A percentile compares a stretch with the other conserved stretches of the same genome.
Evolutionary conservation across 2,329 filamentous ascomycete species (phyloP).

Genomic region (Ophiognomonia clavigignenti-juglandacearum): DNA sequence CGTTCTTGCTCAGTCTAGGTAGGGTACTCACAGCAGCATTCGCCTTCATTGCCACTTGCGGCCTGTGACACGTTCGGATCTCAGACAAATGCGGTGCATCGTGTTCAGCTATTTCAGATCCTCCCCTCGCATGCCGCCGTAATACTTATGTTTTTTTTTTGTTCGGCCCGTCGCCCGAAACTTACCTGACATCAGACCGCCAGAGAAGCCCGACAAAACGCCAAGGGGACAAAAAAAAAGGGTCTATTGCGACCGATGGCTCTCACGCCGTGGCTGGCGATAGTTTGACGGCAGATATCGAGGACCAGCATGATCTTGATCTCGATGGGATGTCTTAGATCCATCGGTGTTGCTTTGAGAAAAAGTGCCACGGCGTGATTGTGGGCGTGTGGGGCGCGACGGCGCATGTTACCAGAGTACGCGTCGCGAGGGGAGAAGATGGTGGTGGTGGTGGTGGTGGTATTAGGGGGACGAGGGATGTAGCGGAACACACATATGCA

Average conservation of each 20-base stretch:
- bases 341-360: not conserved
- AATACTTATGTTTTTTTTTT: too few species aligned
- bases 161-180: not conserved
- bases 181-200: not conserved
- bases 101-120: slow-evolving; percentile 7
- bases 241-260: too few species aligned
- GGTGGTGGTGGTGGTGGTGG: not conserved
- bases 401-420: not conserved
- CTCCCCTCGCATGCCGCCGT: not conserved
- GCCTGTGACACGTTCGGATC: slow-evolving; percentile 10
- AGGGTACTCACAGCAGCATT: too few species aligned
- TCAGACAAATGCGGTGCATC: slow-evolving; percentile 10
- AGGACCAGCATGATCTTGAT: slow-evolving; percentile 4
- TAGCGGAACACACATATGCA: not conserved
- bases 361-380: not conserved
- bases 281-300: not conserved
- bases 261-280: slow-evolving; percentile 1
- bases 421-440: too few species aligned
- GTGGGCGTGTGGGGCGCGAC: not conserved
- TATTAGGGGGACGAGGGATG: not conserved
- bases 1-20: too few species aligned
- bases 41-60: too few species aligned
- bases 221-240: too few species aligned
- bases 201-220: not conserved
- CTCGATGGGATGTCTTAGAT: slow-evolving; percentile 13